These are phyloP conservation scores for Syzygium aromaticum DNA, from an alignment of 345 rosid species.

Conservation along the genomic window DNA sequence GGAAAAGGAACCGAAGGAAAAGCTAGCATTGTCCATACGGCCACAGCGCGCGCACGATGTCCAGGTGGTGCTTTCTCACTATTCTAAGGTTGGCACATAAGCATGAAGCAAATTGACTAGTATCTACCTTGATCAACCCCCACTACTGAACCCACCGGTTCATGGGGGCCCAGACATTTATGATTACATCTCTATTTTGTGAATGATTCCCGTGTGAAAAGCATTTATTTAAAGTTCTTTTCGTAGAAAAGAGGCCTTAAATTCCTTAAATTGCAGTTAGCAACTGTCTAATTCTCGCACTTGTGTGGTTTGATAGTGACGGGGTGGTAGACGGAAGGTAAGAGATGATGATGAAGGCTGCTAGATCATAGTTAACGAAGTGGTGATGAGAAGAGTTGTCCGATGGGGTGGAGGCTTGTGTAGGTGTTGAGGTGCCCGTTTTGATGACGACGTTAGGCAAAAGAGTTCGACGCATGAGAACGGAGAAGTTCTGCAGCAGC, in stretches of 20 bases:
- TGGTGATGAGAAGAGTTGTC: not conserved
- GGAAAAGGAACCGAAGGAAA: not conserved
- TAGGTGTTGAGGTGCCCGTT: not conserved
- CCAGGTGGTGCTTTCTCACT: not conserved
- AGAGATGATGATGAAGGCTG: not conserved
- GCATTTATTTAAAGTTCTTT: not conserved
- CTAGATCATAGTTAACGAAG: not conserved
- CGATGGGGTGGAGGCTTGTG: not conserved
- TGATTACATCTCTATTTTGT: not conserved
- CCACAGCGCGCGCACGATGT: too few relatives aligned
- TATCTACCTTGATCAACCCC: not conserved
- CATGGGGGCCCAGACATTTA: not conserved
- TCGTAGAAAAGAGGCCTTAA: not conserved
- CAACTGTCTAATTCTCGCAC: not conserved
- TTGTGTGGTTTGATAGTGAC: not conserved
- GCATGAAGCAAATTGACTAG: not conserved
- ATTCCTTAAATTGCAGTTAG: not conserved
- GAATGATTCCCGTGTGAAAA: not conserved
- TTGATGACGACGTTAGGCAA: not conserved
- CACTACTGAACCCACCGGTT: not conserved
- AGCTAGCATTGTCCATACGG: not conserved
- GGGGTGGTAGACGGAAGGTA: not conserved
- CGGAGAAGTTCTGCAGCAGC: not conserved
- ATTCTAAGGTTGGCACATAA: not conserved
- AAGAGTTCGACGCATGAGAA: not conserved